phyloP scores from a whole-genome alignment of 371 early-diverging fungal species.

The Apophysomyces ossiformis region DNA sequence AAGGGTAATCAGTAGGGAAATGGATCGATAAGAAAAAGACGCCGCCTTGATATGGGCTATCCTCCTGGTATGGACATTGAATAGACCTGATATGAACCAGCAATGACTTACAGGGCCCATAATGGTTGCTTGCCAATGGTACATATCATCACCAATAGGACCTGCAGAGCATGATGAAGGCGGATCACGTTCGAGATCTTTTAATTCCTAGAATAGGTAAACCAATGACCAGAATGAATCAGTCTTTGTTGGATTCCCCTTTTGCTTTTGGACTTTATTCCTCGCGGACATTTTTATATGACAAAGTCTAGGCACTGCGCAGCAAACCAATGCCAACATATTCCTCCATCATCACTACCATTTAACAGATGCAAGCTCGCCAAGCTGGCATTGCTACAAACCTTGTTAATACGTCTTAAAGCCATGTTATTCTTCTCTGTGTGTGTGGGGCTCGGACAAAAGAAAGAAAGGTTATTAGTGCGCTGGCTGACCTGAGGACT shows the following conservation, averaged over 20 bases:
- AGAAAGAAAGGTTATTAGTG: too few relatives aligned
- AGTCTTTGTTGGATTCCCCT: background rate
- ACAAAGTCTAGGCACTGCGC: background rate
- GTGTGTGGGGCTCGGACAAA: too few relatives aligned
- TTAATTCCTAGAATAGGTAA: constrained; percentile 76
- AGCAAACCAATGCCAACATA: background rate
- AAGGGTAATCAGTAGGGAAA: constrained; percentile 99
- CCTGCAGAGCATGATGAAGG: constrained; percentile 95
- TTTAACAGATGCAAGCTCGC: background rate
- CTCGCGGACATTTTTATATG: background rate
- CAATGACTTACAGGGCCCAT: constrained; percentile 88
- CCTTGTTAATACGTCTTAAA: constrained; percentile 94
- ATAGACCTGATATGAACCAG: background rate
- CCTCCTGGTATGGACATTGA: constrained; percentile 30
- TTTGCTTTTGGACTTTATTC: background rate
- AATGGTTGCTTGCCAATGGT: constrained; percentile 97
- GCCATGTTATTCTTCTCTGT: constrained; percentile 64
- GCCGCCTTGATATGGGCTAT: constrained; percentile 84
- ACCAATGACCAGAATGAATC: background rate
- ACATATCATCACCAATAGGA: constrained; percentile 86
- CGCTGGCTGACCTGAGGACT: too few relatives aligned
- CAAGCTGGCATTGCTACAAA: constrained; percentile 26
- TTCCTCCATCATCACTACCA: background rate
- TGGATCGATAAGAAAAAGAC: constrained; percentile 98
- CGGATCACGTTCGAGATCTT: constrained; percentile 95